Evolutionary conservation across 2,329 filamentous ascomycete genomes (phyloP), one percentile per base, ranked within the genome.

Genomic region (Colletotrichum caudatum): DNA sequence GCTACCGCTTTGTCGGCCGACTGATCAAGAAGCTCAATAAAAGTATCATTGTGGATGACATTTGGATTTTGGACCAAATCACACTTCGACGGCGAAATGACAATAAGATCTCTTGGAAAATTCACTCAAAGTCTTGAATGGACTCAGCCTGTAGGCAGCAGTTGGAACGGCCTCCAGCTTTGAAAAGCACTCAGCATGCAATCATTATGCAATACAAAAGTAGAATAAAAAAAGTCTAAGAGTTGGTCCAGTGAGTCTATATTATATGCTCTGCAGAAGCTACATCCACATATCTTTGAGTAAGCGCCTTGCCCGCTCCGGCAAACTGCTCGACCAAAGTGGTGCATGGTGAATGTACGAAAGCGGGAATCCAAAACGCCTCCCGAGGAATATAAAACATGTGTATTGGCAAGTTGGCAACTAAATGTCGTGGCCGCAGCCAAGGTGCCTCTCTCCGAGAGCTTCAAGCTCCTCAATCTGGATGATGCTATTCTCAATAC

Each of bases 391-490:
- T 2, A 18, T 5, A 1, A 29, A 33, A 53, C 5, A 29, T 20
- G 7, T 7, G 18, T 26, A 20, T 20, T 16, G 5, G 4, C 23
- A 35, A 14, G 11, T 20, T 16, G 5, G 4, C 23, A 35, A 14
- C 6, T 16, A 79, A 18, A 80, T 75, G 16, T 80, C 78, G 53
- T 80, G 76, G 6, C 80, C 79, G 51, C 80, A 82, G 9, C 80
- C 80, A 7, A 81, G 68, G 48, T 82, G 80, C 14, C 77, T 75
- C 65, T 82, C 76, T 2, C 80, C 80, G 46, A 80, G 73, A 0
- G 79, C 80, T 65, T 79, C 78, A 6, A 82, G 69, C 72, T 80
- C 78, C 37, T 77, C 77, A 14, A 81, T 79, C 20, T 74, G 66
- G 8, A 75, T 66, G 29, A 76, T 26, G 41, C 75, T 73, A 8